Conservation (phyloP, 345 rosid genomes). For the Gossypium mustelinum region DNA sequence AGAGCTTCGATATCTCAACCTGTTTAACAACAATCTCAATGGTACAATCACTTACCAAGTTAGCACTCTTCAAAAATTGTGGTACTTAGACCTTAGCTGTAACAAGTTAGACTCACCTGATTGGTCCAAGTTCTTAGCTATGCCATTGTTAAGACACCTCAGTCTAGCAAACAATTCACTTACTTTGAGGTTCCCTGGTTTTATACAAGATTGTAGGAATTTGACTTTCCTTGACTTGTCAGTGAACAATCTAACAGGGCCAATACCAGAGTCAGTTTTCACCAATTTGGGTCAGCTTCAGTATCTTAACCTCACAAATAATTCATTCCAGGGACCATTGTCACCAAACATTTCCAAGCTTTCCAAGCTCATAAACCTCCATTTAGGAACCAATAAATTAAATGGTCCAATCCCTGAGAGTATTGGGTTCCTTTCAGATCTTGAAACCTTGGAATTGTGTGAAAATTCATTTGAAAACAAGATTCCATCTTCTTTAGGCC, state of each 20-base stretch:
- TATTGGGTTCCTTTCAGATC: slow-evolving; percentile 31
- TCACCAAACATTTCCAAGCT: slow-evolving; percentile 48
- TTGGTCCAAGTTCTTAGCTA: slow-evolving; percentile 48
- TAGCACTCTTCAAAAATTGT: slow-evolving; percentile 40
- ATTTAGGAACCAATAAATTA: slow-evolving; percentile 29
- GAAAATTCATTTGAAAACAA: slow-evolving; percentile 5
- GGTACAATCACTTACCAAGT: slow-evolving; percentile 44
- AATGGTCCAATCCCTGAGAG: slow-evolving; percentile 39
- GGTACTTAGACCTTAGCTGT: slow-evolving; percentile 46
- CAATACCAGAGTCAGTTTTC: slow-evolving; percentile 37
- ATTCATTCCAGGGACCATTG: slow-evolving; percentile 40
- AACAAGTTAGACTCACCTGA: slow-evolving; percentile 48
- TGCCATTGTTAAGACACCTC: slow-evolving; percentile 45
- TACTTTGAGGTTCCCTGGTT: slow-evolving; percentile 38
- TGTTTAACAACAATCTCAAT: slow-evolving; percentile 43
- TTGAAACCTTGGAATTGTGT: slow-evolving; percentile 13
- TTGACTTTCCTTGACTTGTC: slow-evolving; percentile 54
- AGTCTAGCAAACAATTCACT: slow-evolving; percentile 33
- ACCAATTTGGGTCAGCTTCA: slow-evolving; percentile 32
- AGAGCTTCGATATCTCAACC: slow-evolving; percentile 37
- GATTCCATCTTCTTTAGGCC: slow-evolving; percentile 24
- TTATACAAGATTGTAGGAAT: slow-evolving; percentile 38
- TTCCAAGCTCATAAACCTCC: slow-evolving; percentile 43
- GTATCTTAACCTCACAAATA: slow-evolving; percentile 36
- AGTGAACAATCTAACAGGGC: slow-evolving; percentile 30